These are phyloP conservation scores for Ogataea thermomethanolica DNA, from an alignment of 805 yeast genomes.

Conservation along the genomic window DNA sequence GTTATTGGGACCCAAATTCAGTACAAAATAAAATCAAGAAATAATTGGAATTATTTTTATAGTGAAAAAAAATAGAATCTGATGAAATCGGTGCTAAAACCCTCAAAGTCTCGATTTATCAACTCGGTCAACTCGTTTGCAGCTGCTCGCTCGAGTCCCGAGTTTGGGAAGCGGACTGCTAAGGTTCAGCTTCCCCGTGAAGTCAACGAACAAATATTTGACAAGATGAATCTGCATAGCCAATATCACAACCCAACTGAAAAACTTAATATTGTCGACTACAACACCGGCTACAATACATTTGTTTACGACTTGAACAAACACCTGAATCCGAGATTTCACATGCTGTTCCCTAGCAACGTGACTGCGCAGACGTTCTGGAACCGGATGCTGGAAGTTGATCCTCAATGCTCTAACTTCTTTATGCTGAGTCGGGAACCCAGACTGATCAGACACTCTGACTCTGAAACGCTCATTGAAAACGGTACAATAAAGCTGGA, in stretches of 20 bases:
- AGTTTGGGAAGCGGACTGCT: slow-evolving; percentile 10
- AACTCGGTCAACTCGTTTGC: slow-evolving; percentile 7
- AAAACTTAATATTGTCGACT: slow-evolving; percentile 52
- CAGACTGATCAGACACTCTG: slow-evolving; percentile 17
- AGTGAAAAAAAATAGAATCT: too few species aligned
- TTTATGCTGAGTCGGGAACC: slow-evolving; percentile 18
- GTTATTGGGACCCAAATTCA: background rate
- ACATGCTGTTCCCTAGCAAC: slow-evolving; percentile 45
- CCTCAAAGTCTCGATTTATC: background rate
- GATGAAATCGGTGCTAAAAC: too few species aligned
- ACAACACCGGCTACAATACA: slow-evolving; percentile 57
- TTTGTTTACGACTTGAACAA: slow-evolving; percentile 63
- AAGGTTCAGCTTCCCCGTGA: slow-evolving; percentile 13
- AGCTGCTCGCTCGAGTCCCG: slow-evolving; percentile 8
- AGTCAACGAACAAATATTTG: slow-evolving; percentile 36
- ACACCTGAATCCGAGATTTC: slow-evolving; percentile 56
- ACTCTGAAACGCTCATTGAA: slow-evolving; percentile 32
- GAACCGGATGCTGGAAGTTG: slow-evolving; percentile 10
- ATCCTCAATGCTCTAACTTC: slow-evolving; percentile 14
- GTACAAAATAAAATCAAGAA: slow-evolving; percentile 1
- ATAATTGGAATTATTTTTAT: background rate
- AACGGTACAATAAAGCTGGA: slow-evolving; percentile 42
- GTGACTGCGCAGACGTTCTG: slow-evolving; percentile 21
- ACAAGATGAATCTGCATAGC: slow-evolving; percentile 41
- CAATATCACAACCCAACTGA: slow-evolving; percentile 34